A percentile compares a stretch with the other conserved stretches of the same genome.
Evolutionary conservation across 345 rosid genomes (phyloP).

Genomic region (Brassica nigra): DNA sequence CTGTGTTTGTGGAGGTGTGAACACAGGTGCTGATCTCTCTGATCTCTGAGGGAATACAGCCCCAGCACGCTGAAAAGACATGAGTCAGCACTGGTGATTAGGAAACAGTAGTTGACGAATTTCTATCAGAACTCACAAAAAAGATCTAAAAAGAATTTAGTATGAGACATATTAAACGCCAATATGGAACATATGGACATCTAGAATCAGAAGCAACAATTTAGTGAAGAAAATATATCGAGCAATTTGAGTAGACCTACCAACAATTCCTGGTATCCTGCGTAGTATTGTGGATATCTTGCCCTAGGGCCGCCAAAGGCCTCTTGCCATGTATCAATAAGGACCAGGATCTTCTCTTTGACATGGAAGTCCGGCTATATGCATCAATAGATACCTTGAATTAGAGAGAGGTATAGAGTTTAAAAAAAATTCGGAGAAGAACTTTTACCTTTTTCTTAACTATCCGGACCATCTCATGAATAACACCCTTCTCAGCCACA

Average conservation of each 20-base stretch:
- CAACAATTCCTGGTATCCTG: constrained; percentile 97
- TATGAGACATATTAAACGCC: not conserved
- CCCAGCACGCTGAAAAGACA: constrained; percentile 84
- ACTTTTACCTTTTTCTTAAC: constrained; percentile 79
- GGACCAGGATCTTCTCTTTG: constrained; percentile 88
- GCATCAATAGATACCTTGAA: constrained; percentile 42
- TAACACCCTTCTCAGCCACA: constrained; percentile 94
- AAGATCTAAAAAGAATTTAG: not conserved
- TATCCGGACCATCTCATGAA: constrained; percentile 94
- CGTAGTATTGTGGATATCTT: constrained; percentile 97
- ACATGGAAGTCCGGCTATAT: constrained; percentile 82
- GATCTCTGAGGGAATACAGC: constrained; percentile 97
- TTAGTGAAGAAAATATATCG: not conserved
- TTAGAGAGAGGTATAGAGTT: constrained; percentile 26
- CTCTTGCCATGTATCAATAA: constrained; percentile 99
- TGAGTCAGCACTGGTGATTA: constrained; percentile 8
- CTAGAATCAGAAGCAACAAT: constrained; percentile 21
- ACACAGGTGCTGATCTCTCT: constrained; percentile 87
- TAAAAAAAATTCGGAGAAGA: not conserved
- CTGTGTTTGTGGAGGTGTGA: constrained; percentile 94
- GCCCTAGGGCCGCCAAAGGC: constrained; percentile 98
- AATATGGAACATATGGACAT: constrained; percentile 4
- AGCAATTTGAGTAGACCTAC: constrained; percentile 49
- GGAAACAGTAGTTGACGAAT: constrained; percentile 17
- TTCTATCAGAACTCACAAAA: constrained; percentile 15